Base-by-base conservation (phyloP, 768 basidiomycete genomes). In the Coprinopsis sp. region DNA sequence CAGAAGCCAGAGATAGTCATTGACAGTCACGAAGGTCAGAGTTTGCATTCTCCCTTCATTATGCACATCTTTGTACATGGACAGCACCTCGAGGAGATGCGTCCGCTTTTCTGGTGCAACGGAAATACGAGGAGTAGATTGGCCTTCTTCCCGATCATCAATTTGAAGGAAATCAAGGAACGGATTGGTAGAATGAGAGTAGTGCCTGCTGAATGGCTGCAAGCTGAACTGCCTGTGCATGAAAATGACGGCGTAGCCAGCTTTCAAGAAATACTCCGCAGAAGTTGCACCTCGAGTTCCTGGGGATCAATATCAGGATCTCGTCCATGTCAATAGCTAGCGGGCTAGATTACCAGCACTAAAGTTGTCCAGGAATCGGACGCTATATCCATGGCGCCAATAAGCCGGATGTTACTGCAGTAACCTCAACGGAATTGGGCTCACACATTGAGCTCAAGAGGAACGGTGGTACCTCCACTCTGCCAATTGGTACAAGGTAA, bases 401-500 rank as follows among this genome's bases (percentile, higher is more conserved):
- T 64, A 51, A 62, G 59, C 55, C 50, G 53, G 51, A 47, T 50
- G 49, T 49, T 47, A 31, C 41, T 62, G 57, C 52, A 43, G 33
- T 28, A 49, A 54, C 45, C 58, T n/a, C 46, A 54, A 49, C 49
- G 54, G 47, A 62, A 59, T 49, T 47, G 46, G n/a, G 74, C 94
- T 82, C 77, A 97, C 96, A 97, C 93, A 61, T 98, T 98, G 73
- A 93, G 88, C 73, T 99, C 96, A 49, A 99, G 70, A 2, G 95
- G 95, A 6, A 98, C 95, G 2, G 94, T 98, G 14, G 96, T 99
- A 50, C 96, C 95, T 46, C 95, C 96, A 63, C 94, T 97, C 96
- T 98, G 49, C 39, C 54, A 43, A 24, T 23, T 18, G 24, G n/a
- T 24, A 13, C 58, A 29, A 48, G 41, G 33, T 46, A 34, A 33